Base-by-base conservation (phyloP, 2,329 filamentous ascomycete species). In the Paecilomyces formosus region DNA sequence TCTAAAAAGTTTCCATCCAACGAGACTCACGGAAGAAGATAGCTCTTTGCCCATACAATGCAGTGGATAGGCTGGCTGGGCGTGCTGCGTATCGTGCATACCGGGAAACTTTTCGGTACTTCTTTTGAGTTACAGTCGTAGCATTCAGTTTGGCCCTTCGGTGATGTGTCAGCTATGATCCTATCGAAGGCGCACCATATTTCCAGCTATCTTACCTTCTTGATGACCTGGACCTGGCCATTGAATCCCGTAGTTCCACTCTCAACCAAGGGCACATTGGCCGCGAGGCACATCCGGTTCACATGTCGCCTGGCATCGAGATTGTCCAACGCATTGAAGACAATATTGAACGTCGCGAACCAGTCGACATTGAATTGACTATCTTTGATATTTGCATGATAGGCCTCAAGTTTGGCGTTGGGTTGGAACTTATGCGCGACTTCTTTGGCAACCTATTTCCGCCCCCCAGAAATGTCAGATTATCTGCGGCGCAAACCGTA, bases 31-130 rank as follows among this genome's bases (percentile, higher is more conserved):
- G 91, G 94, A 61, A 99, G 84, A 8, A 99, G 82, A 72, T 97
- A 99, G 72, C 92, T 96, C 77, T 97, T 99, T 21, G 85, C 93
- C 94, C 94, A 99, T 1, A 99, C 93, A 61, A 99, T 99, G 77
- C 94, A 97, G 76, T 99, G 94, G 51, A 99, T 97, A 0, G 93
- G 90, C 68, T 97, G 93, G 64, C 89, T 96, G 0, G 94, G 94
- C 0, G 92, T 99, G 73, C 91, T 97, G 72, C 94, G 86, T 67
- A 99, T 97, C 1, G 94, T 99, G 78, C 94, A 99, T 50, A 97
- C 92, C 1, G 94, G 92, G 69, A 95, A 97, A 1, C 88, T 89
- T 72, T 96, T 97, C 5, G 93, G 93, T 1, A 88, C 86, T 61
- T 93, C 89, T 74, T 99, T 99, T 1, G 86, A 83, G 13, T 86